Conservation (phyloP, 345 rosid species). For the Syzygium aqueum region DNA sequence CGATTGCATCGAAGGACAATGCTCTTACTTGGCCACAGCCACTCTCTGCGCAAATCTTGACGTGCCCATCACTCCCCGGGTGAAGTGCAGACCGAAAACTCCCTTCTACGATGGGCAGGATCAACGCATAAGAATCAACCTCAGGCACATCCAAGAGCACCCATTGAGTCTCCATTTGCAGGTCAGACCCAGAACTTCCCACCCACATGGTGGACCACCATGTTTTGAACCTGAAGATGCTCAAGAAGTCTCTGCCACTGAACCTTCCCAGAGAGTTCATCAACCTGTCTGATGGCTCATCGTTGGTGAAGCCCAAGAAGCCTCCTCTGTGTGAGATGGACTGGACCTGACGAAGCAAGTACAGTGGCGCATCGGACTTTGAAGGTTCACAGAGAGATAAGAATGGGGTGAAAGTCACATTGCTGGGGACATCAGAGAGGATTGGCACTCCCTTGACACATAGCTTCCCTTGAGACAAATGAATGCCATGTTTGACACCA, state of each 20-base stretch:
- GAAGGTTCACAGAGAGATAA: slow-evolving; percentile 21
- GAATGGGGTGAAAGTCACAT: slow-evolving; percentile 45
- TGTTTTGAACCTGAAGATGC: slow-evolving; percentile 67
- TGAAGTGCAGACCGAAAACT: slow-evolving; percentile 60
- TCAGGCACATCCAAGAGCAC: slow-evolving; percentile 57
- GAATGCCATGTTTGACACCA: not conserved
- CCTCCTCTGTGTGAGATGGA: slow-evolving; percentile 50
- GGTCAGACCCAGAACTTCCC: slow-evolving; percentile 64
- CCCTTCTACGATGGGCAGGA: slow-evolving; percentile 60
- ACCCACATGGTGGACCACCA: slow-evolving; percentile 92
- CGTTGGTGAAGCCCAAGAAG: slow-evolving; percentile 49
- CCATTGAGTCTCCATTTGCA: slow-evolving; percentile 79
- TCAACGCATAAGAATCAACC: slow-evolving; percentile 36
- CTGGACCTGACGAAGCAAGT: slow-evolving; percentile 33
- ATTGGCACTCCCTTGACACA: slow-evolving; percentile 35
- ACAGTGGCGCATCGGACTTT: slow-evolving; percentile 26
- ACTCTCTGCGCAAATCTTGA: slow-evolving; percentile 56
- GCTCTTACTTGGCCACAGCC: slow-evolving; percentile 43
- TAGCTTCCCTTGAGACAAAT: slow-evolving; percentile 29
- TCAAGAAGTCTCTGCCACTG: slow-evolving; percentile 38
- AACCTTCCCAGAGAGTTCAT: slow-evolving; percentile 60
- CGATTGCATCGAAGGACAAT: slow-evolving; percentile 47
- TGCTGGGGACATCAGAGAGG: slow-evolving; percentile 58
- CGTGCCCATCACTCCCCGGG: slow-evolving; percentile 48
- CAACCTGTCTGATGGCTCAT: slow-evolving; percentile 21